phyloP scores from a whole-genome alignment of 495 filamentous ascomycete species.

The Aspergillus kassunensis region DNA sequence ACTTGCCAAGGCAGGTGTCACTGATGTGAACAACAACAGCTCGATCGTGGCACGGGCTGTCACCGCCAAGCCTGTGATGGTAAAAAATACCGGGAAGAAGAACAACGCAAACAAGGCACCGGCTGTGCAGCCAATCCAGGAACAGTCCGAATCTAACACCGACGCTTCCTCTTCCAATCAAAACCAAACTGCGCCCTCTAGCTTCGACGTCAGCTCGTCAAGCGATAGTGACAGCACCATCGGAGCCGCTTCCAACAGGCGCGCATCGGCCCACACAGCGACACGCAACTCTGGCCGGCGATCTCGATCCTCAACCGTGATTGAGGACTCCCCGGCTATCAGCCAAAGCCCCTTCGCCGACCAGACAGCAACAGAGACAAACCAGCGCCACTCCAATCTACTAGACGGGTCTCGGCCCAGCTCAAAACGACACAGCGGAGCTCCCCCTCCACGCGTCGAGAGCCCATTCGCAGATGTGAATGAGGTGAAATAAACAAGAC shows the following conservation, averaged over 20 bases:
- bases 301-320: conserved; percentile 38
- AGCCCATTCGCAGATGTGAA: conserved; percentile 48
- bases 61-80: conserved; percentile 45
- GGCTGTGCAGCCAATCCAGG: conserved; percentile 23
- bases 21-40: conserved; percentile 35
- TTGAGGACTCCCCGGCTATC: conserved; percentile 44
- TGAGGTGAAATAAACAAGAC: conserved; percentile 53
- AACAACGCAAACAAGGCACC: conserved; percentile 7
- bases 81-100: conserved; percentile 35
- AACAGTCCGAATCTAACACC: conserved; percentile 19
- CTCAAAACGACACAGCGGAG: conserved; percentile 25
- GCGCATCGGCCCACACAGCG: conserved; percentile 1
- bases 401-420: conserved; percentile 20
- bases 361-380: conserved; percentile 28
- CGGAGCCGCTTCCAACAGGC: conserved; percentile 13
- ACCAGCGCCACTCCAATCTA: conserved; percentile 16
- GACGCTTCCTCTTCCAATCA: conserved; percentile 16
- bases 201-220: conserved; percentile 37
- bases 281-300: conserved; percentile 3
- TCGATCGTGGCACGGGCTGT: conserved; percentile 44
- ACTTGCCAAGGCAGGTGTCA: conserved; percentile 39
- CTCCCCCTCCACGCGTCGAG: conserved; percentile 29
- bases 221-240: conserved; percentile 32
- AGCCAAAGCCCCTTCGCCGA: conserved; percentile 60
- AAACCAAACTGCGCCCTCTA: conserved; percentile 25